Evolutionary conservation across 2,329 filamentous ascomycete species (phyloP).

Genomic region (Microdochium paspali): DNA sequence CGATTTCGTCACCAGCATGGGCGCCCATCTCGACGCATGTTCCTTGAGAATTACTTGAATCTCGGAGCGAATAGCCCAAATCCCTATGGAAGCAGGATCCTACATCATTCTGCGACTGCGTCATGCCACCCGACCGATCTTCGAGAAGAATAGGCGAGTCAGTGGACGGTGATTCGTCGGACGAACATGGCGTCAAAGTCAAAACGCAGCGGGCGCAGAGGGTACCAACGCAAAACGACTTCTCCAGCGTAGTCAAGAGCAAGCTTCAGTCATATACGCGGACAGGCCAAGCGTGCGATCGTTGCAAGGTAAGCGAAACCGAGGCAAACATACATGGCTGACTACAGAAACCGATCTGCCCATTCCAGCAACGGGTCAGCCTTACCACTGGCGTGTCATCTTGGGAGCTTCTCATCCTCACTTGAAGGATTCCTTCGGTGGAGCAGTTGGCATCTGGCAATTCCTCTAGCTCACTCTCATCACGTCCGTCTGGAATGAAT

Average conservation of each 20-base stretch:
- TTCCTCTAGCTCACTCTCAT: too few relatives aligned
- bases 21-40: neutral
- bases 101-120: constrained; percentile 1
- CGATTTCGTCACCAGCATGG: neutral
- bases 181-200: constrained; percentile 27
- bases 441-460: too few relatives aligned
- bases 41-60: neutral
- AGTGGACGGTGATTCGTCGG: constrained; percentile 21
- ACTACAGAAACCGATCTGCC: too few relatives aligned
- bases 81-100: neutral
- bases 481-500: too few relatives aligned
- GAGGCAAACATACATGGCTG: neutral
- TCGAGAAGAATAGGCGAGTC: constrained; percentile 33
- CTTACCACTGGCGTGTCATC: too few relatives aligned
- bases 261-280: constrained; percentile 45
- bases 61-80: neutral
- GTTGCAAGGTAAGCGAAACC: constrained; percentile 58
- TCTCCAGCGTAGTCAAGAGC: constrained; percentile 46
- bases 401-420: too few relatives aligned
- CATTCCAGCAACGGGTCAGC: too few relatives aligned
- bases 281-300: constrained; percentile 80
- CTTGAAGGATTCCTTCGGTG: too few relatives aligned
- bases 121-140: constrained; percentile 30
- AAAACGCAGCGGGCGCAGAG: constrained; percentile 41
- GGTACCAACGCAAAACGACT: constrained; percentile 32